Evolutionary conservation across 805 yeast genomes (phyloP).

Genomic region (Candida insectalens): DNA sequence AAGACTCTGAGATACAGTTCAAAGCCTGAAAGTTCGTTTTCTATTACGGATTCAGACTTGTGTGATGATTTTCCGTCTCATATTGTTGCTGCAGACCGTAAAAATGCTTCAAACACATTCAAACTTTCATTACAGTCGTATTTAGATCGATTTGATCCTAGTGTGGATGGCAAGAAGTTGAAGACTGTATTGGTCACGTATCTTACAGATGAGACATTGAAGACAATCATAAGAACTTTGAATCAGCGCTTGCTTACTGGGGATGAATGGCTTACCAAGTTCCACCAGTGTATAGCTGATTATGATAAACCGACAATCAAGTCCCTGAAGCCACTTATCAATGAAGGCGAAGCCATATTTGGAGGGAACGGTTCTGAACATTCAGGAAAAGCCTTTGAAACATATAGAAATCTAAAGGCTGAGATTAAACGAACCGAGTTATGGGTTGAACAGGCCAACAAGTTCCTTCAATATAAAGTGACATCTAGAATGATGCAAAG

Average conservation of each 20-base stretch:
- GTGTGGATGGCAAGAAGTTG: conserved; percentile 6
- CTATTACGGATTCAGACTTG: conserved; percentile 44
- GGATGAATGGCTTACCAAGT: conserved; percentile 40
- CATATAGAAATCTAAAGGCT: conserved; percentile 25
- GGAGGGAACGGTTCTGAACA: conserved; percentile 5
- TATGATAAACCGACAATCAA: conserved; percentile 39
- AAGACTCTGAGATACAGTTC: not conserved
- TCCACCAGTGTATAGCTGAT: conserved; percentile 29
- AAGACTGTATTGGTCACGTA: conserved; percentile 35
- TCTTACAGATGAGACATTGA: conserved; percentile 45
- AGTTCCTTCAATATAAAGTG: conserved; percentile 39
- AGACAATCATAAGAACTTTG: conserved; percentile 26
- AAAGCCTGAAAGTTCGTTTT: conserved; percentile 9
- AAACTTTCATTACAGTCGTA: conserved; percentile 26
- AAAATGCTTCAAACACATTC: conserved; percentile 20
- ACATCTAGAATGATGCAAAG: conserved; percentile 32
- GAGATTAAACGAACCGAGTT: conserved; percentile 36
- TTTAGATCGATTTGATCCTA: conserved; percentile 10
- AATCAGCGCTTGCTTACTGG: conserved; percentile 34
- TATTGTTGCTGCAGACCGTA: conserved; percentile 23
- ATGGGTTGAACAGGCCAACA: conserved; percentile 49
- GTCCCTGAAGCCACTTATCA: conserved; percentile 30
- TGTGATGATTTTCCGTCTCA: conserved; percentile 45
- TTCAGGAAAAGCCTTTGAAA: conserved; percentile 6
- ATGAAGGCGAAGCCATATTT: conserved; percentile 47